Evolutionary conservation across 768 basidiomycete genomes (phyloP).

Genomic region (Mycena galericulata): DNA sequence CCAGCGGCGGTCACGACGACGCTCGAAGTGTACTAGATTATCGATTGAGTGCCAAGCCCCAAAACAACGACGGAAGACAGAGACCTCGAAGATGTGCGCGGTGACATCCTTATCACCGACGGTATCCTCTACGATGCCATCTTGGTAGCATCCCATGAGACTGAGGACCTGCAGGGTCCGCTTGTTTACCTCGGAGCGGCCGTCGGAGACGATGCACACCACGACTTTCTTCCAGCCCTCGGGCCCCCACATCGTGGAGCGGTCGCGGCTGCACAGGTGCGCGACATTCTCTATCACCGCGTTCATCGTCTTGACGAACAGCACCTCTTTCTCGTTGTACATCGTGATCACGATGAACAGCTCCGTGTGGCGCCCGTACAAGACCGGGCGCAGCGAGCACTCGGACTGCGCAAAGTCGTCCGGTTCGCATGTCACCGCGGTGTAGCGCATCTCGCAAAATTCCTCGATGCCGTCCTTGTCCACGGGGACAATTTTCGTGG

Average conservation of each 20-base stretch:
- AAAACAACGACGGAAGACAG: not conserved
- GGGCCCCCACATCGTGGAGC: conserved; percentile 86
- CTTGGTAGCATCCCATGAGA: conserved; percentile 89
- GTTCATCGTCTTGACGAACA: conserved; percentile 87
- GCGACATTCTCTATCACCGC: conserved; percentile 90
- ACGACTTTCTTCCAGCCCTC: conserved; percentile 94
- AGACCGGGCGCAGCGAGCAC: conserved; percentile 83
- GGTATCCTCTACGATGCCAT: conserved; percentile 90
- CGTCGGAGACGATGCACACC: conserved; percentile 89
- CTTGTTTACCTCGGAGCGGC: conserved; percentile 88
- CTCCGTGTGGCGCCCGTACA: conserved; percentile 86
- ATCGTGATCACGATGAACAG: conserved; percentile 97
- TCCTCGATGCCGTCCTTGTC: conserved; percentile 74
- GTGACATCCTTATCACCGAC: conserved; percentile 92
- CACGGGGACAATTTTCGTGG: conserved; percentile 80
- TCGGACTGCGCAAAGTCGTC: conserved; percentile 86
- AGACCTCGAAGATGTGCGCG: conserved; percentile 91
- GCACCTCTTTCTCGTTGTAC: conserved; percentile 92
- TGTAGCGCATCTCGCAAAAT: conserved; percentile 88
- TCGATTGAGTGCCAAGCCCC: not conserved
- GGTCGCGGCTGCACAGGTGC: conserved; percentile 76
- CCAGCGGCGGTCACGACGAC: conserved; percentile 84
- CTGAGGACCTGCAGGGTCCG: conserved; percentile 91
- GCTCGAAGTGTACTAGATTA: conserved; percentile 76
- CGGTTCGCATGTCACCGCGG: conserved; percentile 90